Evolutionary conservation across 768 basidiomycete genomes (phyloP), one percentile per base, ranked within the genome.

Genomic region (Pleurotus tuoliensis): DNA sequence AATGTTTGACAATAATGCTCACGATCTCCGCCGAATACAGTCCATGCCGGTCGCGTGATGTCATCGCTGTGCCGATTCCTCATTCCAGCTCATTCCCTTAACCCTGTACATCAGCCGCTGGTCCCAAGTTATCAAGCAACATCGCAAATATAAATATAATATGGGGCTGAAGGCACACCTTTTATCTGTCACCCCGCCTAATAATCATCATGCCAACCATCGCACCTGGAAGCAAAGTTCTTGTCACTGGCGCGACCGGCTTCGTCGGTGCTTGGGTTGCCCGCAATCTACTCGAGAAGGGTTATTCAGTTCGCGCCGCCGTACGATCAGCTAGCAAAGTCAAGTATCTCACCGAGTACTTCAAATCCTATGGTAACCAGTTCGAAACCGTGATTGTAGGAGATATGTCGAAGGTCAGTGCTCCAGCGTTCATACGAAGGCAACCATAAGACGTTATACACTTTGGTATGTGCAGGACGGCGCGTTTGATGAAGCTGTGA

Each of bases 401-500:
- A 46, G 90, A 94, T 63, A 87, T 93, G 59, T 65, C 67, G 4
- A 66, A 69, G 64, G 74, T 69, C 22, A 4, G 67, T 58, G 13
- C 39, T 18, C 16, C 24, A 7, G 56, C 37, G 25, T 41, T 44
- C 15, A 24, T 16, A 49, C 15, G 11, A 20, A 22, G 18, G 8
- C 24, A 20, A 48, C 15, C 12, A 57, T 11, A 4, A 25, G 22
- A 12, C 24, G 38, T 22, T 20, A 49, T 2, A n/a, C 24, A 7
- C n/a, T 20, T n/a, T 57, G 15, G 20, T 38, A 9, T 47, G 15
- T 6, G 20, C n/a, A 85, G 83, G 78, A 78, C 2, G 82, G 81
- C 5, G 88, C 86, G 1, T 94, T 92, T 59, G 89, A 93, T 65
- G 83, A 90, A 50, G 90, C 84, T 0, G 87, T 92, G 57, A 81